Conservation (phyloP, 129 eudicot species). For the Oenanthe sinensis region DNA sequence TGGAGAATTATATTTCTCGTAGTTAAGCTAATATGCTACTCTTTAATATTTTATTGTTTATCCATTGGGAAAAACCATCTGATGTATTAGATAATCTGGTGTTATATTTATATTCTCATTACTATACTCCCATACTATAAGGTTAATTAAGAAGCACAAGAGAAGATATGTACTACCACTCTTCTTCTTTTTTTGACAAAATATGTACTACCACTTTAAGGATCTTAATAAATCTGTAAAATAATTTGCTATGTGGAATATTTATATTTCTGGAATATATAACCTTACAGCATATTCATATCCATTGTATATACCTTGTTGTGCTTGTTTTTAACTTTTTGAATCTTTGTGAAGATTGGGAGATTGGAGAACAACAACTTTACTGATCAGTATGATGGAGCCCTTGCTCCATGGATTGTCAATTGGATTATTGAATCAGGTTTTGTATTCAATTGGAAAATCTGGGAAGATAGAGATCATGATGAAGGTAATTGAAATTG, state of each 20-base stretch:
- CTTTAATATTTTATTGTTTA: neutral
- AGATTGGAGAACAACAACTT: slow-evolving; percentile 66
- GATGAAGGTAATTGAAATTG: slow-evolving; percentile 65
- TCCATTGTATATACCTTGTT: neutral
- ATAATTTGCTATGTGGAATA: neutral
- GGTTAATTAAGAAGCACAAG: neutral
- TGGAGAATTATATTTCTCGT: neutral
- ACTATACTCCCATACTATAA: neutral
- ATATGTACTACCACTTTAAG: neutral
- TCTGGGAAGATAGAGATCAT: slow-evolving; percentile 71
- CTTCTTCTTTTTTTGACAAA: too few species aligned
- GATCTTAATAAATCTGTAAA: neutral
- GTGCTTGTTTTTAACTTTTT: neutral
- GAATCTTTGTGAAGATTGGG: slow-evolving; percentile 41
- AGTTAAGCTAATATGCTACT: neutral
- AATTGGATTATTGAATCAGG: slow-evolving; percentile 69
- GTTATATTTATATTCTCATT: neutral
- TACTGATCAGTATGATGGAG: slow-evolving; percentile 62
- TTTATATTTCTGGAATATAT: neutral
- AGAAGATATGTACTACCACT: neutral
- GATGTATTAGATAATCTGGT: neutral
- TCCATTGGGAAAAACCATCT: neutral
- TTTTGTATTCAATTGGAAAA: slow-evolving; percentile 71
- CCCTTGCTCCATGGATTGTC: slow-evolving; percentile 49
- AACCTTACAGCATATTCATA: neutral